phyloP scores from a whole-genome alignment of 805 yeast species.

The Cyberlindnera petersonii region DNA sequence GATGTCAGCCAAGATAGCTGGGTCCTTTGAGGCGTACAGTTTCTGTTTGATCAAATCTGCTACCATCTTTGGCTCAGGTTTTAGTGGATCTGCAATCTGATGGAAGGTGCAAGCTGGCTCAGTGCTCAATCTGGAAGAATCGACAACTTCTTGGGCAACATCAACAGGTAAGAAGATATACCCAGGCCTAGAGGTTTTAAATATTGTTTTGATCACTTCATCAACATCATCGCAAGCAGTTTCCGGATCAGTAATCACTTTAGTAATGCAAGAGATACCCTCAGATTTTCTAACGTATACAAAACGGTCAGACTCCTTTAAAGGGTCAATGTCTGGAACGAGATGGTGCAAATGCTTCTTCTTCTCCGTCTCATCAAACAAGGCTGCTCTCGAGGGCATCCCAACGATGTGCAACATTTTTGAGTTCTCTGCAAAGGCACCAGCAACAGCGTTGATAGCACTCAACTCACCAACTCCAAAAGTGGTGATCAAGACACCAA shows the following conservation, averaged over 20 bases:
- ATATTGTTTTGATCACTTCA: slow-evolving; percentile 52
- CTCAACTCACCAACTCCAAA: slow-evolving; percentile 89
- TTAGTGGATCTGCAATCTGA: slow-evolving; percentile 18
- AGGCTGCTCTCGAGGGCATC: slow-evolving; percentile 34
- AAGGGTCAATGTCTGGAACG: slow-evolving; percentile 47
- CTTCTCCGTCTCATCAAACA: slow-evolving; percentile 28
- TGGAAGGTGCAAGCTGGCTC: slow-evolving; percentile 30
- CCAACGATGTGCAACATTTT: slow-evolving; percentile 87
- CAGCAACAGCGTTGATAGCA: slow-evolving; percentile 78
- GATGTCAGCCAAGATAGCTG: slow-evolving; percentile 70
- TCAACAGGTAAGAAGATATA: slow-evolving; percentile 76
- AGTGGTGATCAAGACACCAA: slow-evolving; percentile 63
- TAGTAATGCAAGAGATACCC: slow-evolving; percentile 53
- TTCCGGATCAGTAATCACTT: slow-evolving; percentile 40
- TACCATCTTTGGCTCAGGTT: slow-evolving; percentile 30
- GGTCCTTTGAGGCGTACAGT: slow-evolving; percentile 50
- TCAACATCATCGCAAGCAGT: slow-evolving; percentile 63
- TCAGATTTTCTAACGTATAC: slow-evolving; percentile 62
- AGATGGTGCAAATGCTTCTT: slow-evolving; percentile 52
- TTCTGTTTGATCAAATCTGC: slow-evolving; percentile 43
- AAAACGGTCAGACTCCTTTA: slow-evolving; percentile 56
- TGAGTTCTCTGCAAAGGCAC: slow-evolving; percentile 76
- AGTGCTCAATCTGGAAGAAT: slow-evolving; percentile 31
- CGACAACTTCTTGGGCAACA: slow-evolving; percentile 45
- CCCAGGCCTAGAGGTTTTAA: slow-evolving; percentile 69